Conservation (phyloP, 306 rosid genomes). For the Castanospermum australe region DNA sequence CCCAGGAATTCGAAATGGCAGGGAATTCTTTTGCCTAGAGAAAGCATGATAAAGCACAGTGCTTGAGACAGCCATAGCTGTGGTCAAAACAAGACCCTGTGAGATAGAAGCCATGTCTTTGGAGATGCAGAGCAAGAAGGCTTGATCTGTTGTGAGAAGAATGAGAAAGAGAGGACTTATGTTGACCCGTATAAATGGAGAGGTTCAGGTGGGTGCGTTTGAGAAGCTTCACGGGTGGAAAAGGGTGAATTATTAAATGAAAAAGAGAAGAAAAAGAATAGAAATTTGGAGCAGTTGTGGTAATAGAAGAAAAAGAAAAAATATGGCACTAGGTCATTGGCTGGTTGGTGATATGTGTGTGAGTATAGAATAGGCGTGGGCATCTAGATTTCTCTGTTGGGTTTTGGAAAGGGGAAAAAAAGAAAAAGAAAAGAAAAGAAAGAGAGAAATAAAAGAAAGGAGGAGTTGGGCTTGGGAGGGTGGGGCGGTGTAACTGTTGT, state of each 20-base stretch:
- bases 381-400: slow-evolving; percentile 26
- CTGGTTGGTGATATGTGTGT: background rate
- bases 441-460: background rate
- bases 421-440: background rate
- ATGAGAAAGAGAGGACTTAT: background rate
- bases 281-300: background rate
- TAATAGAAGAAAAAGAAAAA: slow-evolving; percentile 2
- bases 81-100: slow-evolving; percentile 49
- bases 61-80: slow-evolving; percentile 56
- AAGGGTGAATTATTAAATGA: background rate
- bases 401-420: background rate
- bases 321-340: slow-evolving; percentile 34
- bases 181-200: background rate
- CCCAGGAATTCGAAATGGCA: background rate
- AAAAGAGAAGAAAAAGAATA: background rate
- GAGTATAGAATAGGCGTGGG: background rate
- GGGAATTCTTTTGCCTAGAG: slow-evolving; percentile 14
- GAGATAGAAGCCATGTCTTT: slow-evolving; percentile 47
- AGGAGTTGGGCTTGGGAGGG: background rate
- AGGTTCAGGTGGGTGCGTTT: background rate
- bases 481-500: background rate
- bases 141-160: background rate
- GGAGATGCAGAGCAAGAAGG: background rate
- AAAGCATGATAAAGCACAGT: slow-evolving; percentile 46
- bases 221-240: background rate